These are phyloP conservation scores for Zostera marina DNA, from an alignment of 116 monocot genomes.

Conservation along the genomic window DNA sequence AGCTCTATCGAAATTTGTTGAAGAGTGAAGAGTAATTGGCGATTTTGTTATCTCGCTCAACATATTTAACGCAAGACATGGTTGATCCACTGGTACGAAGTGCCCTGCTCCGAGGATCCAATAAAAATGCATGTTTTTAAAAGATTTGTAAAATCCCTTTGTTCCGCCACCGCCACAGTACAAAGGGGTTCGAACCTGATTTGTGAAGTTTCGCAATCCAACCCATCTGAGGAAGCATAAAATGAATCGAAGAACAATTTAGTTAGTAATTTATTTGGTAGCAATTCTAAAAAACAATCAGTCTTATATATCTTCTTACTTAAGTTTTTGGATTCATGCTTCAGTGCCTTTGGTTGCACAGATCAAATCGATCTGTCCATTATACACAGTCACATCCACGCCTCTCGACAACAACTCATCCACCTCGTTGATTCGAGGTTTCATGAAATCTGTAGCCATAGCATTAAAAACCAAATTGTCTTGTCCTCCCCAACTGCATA, in stretches of 20 bases:
- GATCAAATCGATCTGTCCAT: conserved; percentile 82
- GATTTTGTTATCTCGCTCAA: conserved; percentile 55
- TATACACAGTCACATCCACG: conserved; percentile 85
- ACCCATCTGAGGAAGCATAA: conserved; percentile 34
- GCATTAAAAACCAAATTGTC: conserved; percentile 43
- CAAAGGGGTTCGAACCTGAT: conserved; percentile 20
- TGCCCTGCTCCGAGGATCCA: conserved; percentile 83
- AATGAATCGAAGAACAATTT: background rate
- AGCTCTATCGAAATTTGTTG: background rate
- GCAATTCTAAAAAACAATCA: no score
- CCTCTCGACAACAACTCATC: conserved; percentile 71
- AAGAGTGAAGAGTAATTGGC: conserved; percentile 16
- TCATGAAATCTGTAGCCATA: conserved; percentile 69
- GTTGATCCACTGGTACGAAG: conserved; percentile 84
- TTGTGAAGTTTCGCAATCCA: conserved; percentile 47
- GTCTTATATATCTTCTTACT: conserved; percentile 45
- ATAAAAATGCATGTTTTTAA: conserved; percentile 62
- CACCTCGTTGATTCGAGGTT: conserved; percentile 88
- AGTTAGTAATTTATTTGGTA: no score
- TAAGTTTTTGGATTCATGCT: conserved; percentile 80
- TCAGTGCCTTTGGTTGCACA: conserved; percentile 79
- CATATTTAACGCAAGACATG: conserved; percentile 82
- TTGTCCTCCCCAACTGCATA: conserved; percentile 70
- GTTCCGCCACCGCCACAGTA: conserved; percentile 41
- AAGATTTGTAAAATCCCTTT: conserved; percentile 48